Base-by-base conservation (phyloP, 2,329 filamentous ascomycete species). In the Ascochyta viciae-villosae region DNA sequence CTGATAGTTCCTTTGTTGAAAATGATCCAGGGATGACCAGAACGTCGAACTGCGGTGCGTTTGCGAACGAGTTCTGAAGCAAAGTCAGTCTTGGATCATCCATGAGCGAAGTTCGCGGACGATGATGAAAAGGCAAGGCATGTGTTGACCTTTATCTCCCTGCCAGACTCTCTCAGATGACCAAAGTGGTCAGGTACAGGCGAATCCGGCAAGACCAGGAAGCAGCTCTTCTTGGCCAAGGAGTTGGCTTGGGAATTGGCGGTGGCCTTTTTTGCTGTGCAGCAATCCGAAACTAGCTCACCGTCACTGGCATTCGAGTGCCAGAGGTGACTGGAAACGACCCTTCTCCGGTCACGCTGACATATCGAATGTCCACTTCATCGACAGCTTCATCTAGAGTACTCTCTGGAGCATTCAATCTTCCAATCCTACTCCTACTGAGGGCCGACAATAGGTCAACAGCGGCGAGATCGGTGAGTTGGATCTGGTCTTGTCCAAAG, bases 71-170 rank as follows among this genome's bases (percentile, higher is more conserved):
- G 40, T 75, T 74, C 73, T 76, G 48, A 3, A 9, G 7, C 6
- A 12, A 16, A 27, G 59, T 74, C 52, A 74, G 71, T 40, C 10
- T 33, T 4, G 35, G 29, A 35, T 34, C 29, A 33, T 38, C 23
- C n/a, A 4, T 35, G 5, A 26, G 22, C 10, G 13, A 34, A 13
- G 27, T 50, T 33, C 50, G 57, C 37, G 49, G 35, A 37, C 38
- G 41, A 42, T 57, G 58, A 57, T 40, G 48, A 40, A 35, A 34
- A 50, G n/a, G 33, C 26, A 40, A 59, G 68, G 67, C 38, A 54
- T 58, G 61, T 67, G 61, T 70, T 71, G 65, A 74, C 72, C 71
- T 74, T 74, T 74, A 59, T 64, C 69, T 74, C 70, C 68, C 62
- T 65, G 72, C 70, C 67, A 74, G 70, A 70, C 54, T 71, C 66